A percentile compares a stretch with the other conserved stretches of the same genome.
These are phyloP conservation scores for Blastomyces parvus DNA, from an alignment of 2,329 filamentous ascomycete species.

Conservation along the genomic window DNA sequence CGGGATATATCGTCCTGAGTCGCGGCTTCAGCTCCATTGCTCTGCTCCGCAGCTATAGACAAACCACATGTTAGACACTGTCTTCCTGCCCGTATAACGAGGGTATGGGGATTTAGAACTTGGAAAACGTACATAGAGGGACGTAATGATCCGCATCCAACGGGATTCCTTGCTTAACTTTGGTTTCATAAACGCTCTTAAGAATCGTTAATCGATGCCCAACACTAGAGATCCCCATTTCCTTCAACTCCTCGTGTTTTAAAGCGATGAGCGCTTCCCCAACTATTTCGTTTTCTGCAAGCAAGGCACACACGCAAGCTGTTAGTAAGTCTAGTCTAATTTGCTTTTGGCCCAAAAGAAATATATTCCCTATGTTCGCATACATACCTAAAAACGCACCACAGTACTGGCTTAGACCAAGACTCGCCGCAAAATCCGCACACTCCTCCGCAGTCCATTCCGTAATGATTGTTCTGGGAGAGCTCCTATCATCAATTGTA, in stretches of 20 bases:
- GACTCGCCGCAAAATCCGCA: slow-evolving; percentile 72
- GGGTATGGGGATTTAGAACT: slow-evolving; percentile 9
- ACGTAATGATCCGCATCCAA: slow-evolving; percentile 91
- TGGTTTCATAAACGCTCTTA: slow-evolving; percentile 93
- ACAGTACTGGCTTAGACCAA: slow-evolving; percentile 74
- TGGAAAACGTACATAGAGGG: slow-evolving; percentile 62
- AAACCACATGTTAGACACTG: slow-evolving; percentile 16
- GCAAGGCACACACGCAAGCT: slow-evolving; percentile 10
- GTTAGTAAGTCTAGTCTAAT: slow-evolving; percentile 10
- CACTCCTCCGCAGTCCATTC: slow-evolving; percentile 71
- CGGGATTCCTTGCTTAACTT: slow-evolving; percentile 83
- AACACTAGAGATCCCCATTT: slow-evolving; percentile 86
- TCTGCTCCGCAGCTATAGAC: slow-evolving; percentile 69
- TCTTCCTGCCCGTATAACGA: slow-evolving; percentile 3
- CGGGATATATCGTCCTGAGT: slow-evolving; percentile 89
- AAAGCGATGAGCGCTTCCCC: slow-evolving; percentile 84
- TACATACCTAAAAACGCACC: slow-evolving; percentile 70
- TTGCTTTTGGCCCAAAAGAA: not conserved
- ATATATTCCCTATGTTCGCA: not conserved
- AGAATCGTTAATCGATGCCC: slow-evolving; percentile 91
- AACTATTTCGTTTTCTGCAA: slow-evolving; percentile 78
- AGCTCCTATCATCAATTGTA: slow-evolving; percentile 42
- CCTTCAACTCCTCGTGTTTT: slow-evolving; percentile 86
- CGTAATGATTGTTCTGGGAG: slow-evolving; percentile 48
- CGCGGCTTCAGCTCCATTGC: slow-evolving; percentile 73